Percentiles rank a stretch among this genome's conserved stretches.
Evolutionary conservation across 164 flowering plant species (phyloP).

Genomic region (Chimonanthus praecox): DNA sequence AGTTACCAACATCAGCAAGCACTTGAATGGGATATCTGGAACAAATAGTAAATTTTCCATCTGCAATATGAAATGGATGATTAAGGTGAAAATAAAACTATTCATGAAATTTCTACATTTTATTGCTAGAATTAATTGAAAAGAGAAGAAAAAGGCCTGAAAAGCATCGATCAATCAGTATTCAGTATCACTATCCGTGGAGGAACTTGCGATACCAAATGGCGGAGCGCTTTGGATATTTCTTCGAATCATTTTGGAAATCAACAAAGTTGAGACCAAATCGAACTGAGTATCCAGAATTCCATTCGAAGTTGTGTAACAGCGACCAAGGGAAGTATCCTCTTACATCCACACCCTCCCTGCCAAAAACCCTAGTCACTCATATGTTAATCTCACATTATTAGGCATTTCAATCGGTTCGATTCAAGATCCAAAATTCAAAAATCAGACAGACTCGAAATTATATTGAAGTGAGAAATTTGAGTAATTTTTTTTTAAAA

Average conservation of each 20-base stretch:
- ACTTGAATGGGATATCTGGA: no score
- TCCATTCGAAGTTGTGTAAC: conserved; percentile 43
- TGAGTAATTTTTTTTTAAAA: no score
- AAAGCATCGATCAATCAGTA: background rate
- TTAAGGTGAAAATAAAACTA: no score
- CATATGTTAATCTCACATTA: background rate
- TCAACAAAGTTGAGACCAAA: conserved; percentile 31
- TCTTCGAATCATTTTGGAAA: conserved; percentile 18
- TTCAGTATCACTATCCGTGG: background rate
- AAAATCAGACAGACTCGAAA: no score
- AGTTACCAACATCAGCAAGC: no score
- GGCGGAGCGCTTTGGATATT: conserved; percentile 34
- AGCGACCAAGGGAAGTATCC: conserved; percentile 19
- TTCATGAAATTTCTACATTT: no score
- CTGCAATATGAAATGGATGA: no score
- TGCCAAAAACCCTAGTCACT: background rate
- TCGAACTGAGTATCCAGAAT: conserved; percentile 21
- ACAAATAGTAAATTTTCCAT: no score
- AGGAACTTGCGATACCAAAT: conserved; percentile 39
- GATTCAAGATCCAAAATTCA: no score
- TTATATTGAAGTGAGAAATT: no score
- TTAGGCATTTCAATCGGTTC: no score
- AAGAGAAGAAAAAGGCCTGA: background rate
- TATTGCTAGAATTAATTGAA: background rate
- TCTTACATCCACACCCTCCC: conserved; percentile 7